Percentiles rank a stretch among this genome's conserved stretches.
Evolutionary conservation across 2,329 filamentous ascomycete genomes (phyloP).

Genomic region (Chaetomiaceae sp.): DNA sequence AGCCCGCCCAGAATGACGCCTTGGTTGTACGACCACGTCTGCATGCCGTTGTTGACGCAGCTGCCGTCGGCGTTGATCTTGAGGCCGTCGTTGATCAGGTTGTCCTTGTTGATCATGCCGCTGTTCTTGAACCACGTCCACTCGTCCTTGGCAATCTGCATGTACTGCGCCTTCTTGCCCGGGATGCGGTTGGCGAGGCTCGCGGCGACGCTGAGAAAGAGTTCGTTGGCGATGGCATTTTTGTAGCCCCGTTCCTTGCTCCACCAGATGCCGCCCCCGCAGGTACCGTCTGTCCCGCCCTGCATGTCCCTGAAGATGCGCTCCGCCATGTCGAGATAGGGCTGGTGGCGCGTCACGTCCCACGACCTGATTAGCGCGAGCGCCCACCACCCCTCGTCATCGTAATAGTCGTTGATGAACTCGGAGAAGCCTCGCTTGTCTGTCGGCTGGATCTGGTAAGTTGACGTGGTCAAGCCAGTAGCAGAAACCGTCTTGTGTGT

Average conservation of each 20-base stretch:
- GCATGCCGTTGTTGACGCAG: slow-evolving; percentile 46
- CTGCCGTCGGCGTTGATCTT: slow-evolving; percentile 35
- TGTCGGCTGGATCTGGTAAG: slow-evolving; percentile 32
- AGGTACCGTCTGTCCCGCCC: slow-evolving; percentile 39
- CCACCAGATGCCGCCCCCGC: slow-evolving; percentile 56
- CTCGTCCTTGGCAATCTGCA: slow-evolving; percentile 42
- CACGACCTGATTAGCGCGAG: slow-evolving; percentile 53
- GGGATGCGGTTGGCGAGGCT: slow-evolving; percentile 46
- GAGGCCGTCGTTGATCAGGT: slow-evolving; percentile 53
- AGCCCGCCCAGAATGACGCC: slow-evolving; percentile 51
- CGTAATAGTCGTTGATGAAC: slow-evolving; percentile 55
- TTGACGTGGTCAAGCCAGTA: slow-evolving; percentile 36
- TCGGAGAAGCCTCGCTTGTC: slow-evolving; percentile 36
- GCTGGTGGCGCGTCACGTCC: slow-evolving; percentile 44
- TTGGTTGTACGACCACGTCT: slow-evolving; percentile 53
- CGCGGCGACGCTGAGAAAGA: slow-evolving; percentile 49
- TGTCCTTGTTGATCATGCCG: slow-evolving; percentile 48
- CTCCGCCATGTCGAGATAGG: slow-evolving; percentile 49
- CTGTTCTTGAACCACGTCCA: slow-evolving; percentile 50
- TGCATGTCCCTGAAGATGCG: slow-evolving; percentile 54
- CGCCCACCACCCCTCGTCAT: slow-evolving; percentile 62
- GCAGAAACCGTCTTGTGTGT: slow-evolving; percentile 37
- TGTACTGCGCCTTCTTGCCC: slow-evolving; percentile 37
- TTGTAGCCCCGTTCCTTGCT: slow-evolving; percentile 48
- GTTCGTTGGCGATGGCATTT: slow-evolving; percentile 54